These are phyloP conservation scores for Trametes versicolor DNA, from an alignment of 1,284 basidiomycete genomes.

Conservation along the genomic window DNA sequence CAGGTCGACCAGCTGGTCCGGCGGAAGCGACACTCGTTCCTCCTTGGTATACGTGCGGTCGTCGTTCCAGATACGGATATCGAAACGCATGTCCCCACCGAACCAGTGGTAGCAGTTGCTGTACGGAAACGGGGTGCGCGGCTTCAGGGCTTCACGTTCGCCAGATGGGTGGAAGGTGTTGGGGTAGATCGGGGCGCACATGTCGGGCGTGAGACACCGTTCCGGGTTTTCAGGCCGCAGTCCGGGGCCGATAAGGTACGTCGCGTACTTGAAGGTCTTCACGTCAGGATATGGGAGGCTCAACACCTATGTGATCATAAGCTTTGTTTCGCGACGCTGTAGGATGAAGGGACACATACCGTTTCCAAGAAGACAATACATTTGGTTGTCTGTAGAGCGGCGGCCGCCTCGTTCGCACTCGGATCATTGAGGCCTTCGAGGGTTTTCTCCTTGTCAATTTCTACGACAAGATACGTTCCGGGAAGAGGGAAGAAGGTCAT, in stretches of 20 bases:
- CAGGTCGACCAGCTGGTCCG: neutral
- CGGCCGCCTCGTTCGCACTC: neutral
- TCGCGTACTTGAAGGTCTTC: neutral
- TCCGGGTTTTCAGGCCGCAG: constrained; percentile 9
- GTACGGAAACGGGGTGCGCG: constrained; percentile 16
- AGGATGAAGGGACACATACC: neutral
- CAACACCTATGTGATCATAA: neutral
- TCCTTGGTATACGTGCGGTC: neutral
- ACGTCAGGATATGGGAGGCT: neutral
- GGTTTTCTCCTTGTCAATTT: constrained; percentile 6
- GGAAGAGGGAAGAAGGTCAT: constrained; percentile 13
- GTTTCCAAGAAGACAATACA: constrained; percentile 5
- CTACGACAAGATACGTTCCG: constrained; percentile 2
- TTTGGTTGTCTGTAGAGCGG: neutral
- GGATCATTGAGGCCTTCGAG: constrained; percentile 3
- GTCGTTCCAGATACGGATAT: constrained; percentile 15
- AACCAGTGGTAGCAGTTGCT: constrained; percentile 27
- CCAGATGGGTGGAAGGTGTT: constrained; percentile 3
- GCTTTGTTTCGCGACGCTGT: too few species aligned
- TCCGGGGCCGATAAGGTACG: constrained; percentile 13
- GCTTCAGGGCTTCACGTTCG: neutral
- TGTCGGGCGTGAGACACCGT: constrained; percentile 6
- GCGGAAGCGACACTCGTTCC: neutral
- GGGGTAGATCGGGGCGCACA: constrained; percentile 15
- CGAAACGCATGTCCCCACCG: neutral